phyloP scores from a whole-genome alignment of 306 rosid genomes.

The Fragaria iinumae region DNA sequence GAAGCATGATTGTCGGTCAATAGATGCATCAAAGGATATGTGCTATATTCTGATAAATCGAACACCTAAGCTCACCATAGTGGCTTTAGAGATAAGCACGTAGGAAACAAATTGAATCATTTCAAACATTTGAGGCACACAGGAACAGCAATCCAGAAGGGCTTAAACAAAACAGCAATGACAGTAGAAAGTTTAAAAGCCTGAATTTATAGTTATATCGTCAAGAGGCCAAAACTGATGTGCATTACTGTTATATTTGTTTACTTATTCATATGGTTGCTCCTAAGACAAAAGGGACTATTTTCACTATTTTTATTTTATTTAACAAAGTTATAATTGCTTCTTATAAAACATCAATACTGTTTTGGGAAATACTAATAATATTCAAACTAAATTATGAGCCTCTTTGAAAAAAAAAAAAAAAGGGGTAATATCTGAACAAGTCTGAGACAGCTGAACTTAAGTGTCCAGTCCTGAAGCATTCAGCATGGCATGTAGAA shows the following conservation, averaged over 20 bases:
- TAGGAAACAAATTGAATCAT: neutral
- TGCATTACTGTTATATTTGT: neutral
- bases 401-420: neutral
- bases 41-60: neutral
- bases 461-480: neutral
- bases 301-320: too few relatives aligned
- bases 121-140: neutral
- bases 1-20: neutral
- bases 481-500: neutral
- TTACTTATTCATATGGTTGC: too few relatives aligned
- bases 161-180: constrained; percentile 1
- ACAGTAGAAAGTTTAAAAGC: neutral
- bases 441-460: neutral
- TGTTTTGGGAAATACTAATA: too few relatives aligned
- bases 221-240: neutral
- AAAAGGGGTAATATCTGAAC: neutral
- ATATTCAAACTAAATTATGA: too few relatives aligned
- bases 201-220: neutral
- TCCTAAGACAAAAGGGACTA: too few relatives aligned
- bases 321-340: neutral
- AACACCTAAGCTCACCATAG: neutral
- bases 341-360: neutral
- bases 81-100: neutral
- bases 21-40: neutral
- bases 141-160: neutral